These are phyloP conservation scores for Albatrellus ellisii DNA, from an alignment of 768 basidiomycete genomes.

Conservation along the genomic window DNA sequence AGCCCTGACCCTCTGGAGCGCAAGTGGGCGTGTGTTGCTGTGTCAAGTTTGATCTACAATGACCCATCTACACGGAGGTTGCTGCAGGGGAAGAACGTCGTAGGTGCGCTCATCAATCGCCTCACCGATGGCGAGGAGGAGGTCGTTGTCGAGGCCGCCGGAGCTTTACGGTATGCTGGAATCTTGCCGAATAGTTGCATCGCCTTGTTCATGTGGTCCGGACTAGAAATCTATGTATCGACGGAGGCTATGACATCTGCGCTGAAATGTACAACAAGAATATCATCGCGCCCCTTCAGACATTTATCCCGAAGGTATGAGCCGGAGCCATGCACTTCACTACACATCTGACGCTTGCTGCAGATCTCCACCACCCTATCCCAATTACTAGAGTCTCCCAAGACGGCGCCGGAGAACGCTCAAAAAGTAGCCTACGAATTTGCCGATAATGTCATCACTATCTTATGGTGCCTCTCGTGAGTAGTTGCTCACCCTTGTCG, in stretches of 20 bases:
- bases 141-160: conserved; percentile 80
- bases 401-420: conserved; percentile 51
- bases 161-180: conserved; percentile 61
- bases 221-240: conserved; percentile 80
- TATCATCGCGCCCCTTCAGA: conserved; percentile 62
- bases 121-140: conserved; percentile 85
- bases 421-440: conserved; percentile 75
- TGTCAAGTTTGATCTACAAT: conserved; percentile 92
- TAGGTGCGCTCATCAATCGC: conserved; percentile 76
- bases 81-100: conserved; percentile 83
- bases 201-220: background rate
- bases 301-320: conserved; percentile 67
- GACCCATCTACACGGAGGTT: conserved; percentile 85
- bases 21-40: conserved; percentile 93
- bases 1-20: conserved; percentile 67
- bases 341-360: conserved; percentile 2
- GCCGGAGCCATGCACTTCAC: background rate
- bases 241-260: conserved; percentile 91
- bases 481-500: conserved; percentile 21
- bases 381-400: conserved; percentile 48
- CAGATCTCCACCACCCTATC: conserved; percentile 68
- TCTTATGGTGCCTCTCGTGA: conserved; percentile 91
- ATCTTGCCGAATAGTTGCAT: conserved; percentile 3
- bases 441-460: conserved; percentile 86
- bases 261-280: conserved; percentile 98